phyloP scores from a whole-genome alignment of 768 basidiomycete species.

The Coprinopsis sp. region DNA sequence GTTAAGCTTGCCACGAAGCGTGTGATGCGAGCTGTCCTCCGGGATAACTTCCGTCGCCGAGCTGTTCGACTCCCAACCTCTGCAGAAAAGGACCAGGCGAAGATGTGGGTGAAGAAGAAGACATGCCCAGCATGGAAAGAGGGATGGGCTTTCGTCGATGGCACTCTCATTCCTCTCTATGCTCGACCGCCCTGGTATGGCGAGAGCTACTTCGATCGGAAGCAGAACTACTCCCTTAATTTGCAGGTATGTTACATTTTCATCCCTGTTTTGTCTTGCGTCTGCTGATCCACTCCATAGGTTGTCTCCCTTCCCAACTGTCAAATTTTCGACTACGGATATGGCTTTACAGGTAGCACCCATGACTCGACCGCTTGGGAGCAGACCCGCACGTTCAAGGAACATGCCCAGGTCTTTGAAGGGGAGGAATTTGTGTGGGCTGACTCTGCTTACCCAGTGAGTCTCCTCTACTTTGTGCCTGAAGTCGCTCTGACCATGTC shows the following conservation, averaged over 20 bases:
- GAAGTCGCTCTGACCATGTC: too few species aligned
- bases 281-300: neutral
- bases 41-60: constrained; percentile 16
- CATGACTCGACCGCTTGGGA: constrained; percentile 33
- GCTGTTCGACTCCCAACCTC: constrained; percentile 26
- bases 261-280: neutral
- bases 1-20: constrained; percentile 20
- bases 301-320: constrained; percentile 6
- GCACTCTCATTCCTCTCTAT: constrained; percentile 31
- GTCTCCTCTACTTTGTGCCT: constrained; percentile 14
- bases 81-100: constrained; percentile 30
- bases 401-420: constrained; percentile 20
- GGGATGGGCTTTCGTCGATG: constrained; percentile 35
- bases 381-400: constrained; percentile 16
- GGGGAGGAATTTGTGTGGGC: constrained; percentile 30
- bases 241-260: constrained; percentile 21
- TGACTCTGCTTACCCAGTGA: constrained; percentile 33
- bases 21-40: constrained; percentile 24
- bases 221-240: constrained; percentile 35
- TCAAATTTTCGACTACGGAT: constrained; percentile 29
- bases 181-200: constrained; percentile 27
- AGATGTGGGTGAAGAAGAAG: constrained; percentile 30
- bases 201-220: constrained; percentile 33
- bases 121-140: constrained; percentile 31
- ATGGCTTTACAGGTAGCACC: constrained; percentile 29